Conservation (phyloP, 148 eudicot genomes). For the Fagopyrum tataricum region DNA sequence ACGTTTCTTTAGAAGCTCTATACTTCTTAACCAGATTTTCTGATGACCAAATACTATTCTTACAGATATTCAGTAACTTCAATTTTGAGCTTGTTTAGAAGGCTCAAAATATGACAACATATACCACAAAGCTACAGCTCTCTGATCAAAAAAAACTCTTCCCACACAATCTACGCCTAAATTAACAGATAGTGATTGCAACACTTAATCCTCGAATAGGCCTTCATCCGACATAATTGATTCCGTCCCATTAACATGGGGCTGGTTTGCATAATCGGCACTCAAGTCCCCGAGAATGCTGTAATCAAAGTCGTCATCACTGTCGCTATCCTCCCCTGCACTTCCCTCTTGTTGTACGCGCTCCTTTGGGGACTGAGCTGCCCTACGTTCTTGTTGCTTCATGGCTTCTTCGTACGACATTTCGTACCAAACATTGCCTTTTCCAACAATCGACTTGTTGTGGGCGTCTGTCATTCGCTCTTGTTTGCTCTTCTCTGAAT, state of each 20-base stretch:
- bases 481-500: constrained; percentile 82
- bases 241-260: constrained; percentile 71
- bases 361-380: constrained; percentile 27
- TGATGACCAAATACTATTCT: no score
- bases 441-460: constrained; percentile 80
- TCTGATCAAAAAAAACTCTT: no score
- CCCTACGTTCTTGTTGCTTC: constrained; percentile 44
- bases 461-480: constrained; percentile 65
- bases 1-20: no score
- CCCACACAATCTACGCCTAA: no score
- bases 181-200: no score
- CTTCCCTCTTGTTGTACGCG: constrained; percentile 18
- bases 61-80: no score
- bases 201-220: constrained; percentile 66
- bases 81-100: no score
- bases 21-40: no score
- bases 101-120: no score
- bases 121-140: no score
- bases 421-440: constrained; percentile 71
- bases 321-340: constrained; percentile 40
- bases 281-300: constrained; percentile 55
- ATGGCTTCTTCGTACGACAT: constrained; percentile 86
- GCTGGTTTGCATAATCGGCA: constrained; percentile 28
- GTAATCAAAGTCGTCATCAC: constrained; percentile 54
- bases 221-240: constrained; percentile 60